A percentile compares a stretch with the other conserved stretches of the same genome.
These are phyloP conservation scores for Yamadazyma diospyri DNA, from an alignment of 1,139 yeast genomes.

Conservation along the genomic window DNA sequence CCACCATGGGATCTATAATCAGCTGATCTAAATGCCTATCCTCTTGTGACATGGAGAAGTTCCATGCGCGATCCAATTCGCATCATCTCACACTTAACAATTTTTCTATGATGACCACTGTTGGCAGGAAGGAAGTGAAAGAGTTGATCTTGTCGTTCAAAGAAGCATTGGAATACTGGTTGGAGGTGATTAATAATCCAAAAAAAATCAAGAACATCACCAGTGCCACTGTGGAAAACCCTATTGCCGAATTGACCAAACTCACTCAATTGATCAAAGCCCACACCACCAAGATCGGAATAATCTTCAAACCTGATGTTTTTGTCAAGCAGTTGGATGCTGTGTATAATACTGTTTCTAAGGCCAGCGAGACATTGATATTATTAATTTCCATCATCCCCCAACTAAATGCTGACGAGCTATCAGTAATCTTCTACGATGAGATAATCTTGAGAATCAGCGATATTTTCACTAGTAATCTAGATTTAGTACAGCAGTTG, in stretches of 20 bases:
- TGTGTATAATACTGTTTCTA: constrained; percentile 51
- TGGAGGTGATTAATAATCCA: constrained; percentile 8
- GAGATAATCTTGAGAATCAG: constrained; percentile 32
- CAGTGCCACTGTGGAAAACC: constrained; percentile 37
- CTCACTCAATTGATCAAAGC: constrained; percentile 63
- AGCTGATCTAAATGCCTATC: background rate
- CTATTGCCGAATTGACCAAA: constrained; percentile 57
- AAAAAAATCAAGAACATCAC: constrained; percentile 16
- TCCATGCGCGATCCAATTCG: too few relatives aligned
- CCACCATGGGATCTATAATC: background rate
- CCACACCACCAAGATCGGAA: constrained; percentile 75
- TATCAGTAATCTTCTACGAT: constrained; percentile 40
- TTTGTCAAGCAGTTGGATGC: constrained; percentile 39
- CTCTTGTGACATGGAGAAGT: too few relatives aligned
- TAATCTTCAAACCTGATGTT: constrained; percentile 64
- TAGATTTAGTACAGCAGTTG: constrained; percentile 25
- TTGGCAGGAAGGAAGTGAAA: constrained; percentile 20
- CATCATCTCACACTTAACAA: too few relatives aligned
- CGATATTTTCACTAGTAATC: constrained; percentile 25
- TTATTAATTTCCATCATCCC: constrained; percentile 44
- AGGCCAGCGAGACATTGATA: constrained; percentile 42
- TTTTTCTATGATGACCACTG: constrained; percentile 13
- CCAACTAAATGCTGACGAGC: constrained; percentile 35
- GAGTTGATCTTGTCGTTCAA: constrained; percentile 28
- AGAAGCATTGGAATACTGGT: constrained; percentile 37